These are phyloP conservation scores for Trichoderma citrinoviride DNA, from an alignment of 2,329 filamentous ascomycete species.

Conservation along the genomic window DNA sequence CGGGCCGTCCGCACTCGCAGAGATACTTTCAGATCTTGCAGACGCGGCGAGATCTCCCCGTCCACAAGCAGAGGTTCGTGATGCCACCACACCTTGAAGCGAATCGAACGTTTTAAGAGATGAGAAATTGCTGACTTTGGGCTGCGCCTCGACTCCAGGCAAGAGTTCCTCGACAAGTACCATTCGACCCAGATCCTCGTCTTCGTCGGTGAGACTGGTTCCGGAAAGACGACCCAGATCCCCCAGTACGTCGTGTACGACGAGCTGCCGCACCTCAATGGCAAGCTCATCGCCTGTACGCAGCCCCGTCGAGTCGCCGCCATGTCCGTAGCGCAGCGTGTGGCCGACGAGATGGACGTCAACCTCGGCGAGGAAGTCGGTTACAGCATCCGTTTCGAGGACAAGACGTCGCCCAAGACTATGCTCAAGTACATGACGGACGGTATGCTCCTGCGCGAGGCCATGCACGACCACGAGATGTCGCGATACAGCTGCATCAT, in stretches of 20 bases:
- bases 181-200: constrained; percentile 94
- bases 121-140: neutral
- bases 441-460: constrained; percentile 94
- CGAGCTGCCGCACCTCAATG: constrained; percentile 80
- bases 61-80: constrained; percentile 79
- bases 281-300: constrained; percentile 94
- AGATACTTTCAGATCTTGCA: constrained; percentile 90
- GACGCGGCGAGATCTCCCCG: constrained; percentile 78
- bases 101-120: neutral
- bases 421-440: constrained; percentile 99
- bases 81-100: neutral
- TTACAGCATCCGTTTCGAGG: constrained; percentile 98
- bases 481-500: constrained; percentile 96
- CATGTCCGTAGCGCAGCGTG: constrained; percentile 98
- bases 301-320: constrained; percentile 96
- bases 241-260: constrained; percentile 98
- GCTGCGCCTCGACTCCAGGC: constrained; percentile 45
- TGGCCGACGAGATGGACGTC: constrained; percentile 95
- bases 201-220: constrained; percentile 98
- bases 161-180: constrained; percentile 91
- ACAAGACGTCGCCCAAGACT: constrained; percentile 83
- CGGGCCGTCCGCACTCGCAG: constrained; percentile 68
- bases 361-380: constrained; percentile 90
- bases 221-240: constrained; percentile 98
- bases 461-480: constrained; percentile 92